Evolutionary conservation across 306 rosid genomes (phyloP).

Genomic region (Luffa aegyptiaca): DNA sequence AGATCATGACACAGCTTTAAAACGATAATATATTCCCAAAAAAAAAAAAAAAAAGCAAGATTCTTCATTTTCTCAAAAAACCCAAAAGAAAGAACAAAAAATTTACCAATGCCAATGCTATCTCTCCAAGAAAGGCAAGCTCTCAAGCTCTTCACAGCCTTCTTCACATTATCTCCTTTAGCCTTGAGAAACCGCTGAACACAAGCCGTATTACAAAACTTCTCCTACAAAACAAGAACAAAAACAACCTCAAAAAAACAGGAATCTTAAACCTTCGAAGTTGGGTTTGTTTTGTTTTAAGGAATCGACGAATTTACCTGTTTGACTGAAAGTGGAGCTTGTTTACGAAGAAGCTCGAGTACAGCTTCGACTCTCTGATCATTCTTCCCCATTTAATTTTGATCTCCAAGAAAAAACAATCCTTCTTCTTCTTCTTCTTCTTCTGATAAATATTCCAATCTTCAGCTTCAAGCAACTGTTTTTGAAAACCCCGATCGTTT

Average conservation of each 20-base stretch:
- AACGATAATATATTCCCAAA: constrained; percentile 23
- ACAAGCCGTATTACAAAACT: constrained; percentile 76
- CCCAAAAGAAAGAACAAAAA: constrained; percentile 9
- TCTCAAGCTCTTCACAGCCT: constrained; percentile 74
- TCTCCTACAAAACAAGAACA: constrained; percentile 38
- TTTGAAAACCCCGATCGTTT: neutral
- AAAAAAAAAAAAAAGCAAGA: constrained; percentile 44
- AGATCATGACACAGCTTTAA: constrained; percentile 25
- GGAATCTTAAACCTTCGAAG: neutral
- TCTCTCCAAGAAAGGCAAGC: constrained; percentile 98
- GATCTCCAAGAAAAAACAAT: constrained; percentile 27
- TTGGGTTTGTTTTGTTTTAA: neutral
- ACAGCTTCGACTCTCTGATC: constrained; percentile 67
- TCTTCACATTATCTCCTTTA: constrained; percentile 83
- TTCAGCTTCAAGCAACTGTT: constrained; percentile 74
- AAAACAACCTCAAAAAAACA: neutral
- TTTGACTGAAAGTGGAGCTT: constrained; percentile 60
- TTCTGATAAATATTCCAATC: constrained; percentile 40
- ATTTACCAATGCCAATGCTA: constrained; percentile 54
- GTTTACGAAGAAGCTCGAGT: constrained; percentile 65
- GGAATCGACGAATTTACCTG: constrained; percentile 52
- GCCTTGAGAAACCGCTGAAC: constrained; percentile 72
- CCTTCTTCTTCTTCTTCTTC: constrained; percentile 5
- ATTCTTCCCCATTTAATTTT: constrained; percentile 59
- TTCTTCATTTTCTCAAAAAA: constrained; percentile 26